Evolutionary conservation across 768 basidiomycete species (phyloP).

Genomic region (Rhodosporidiobolus odoratus): DNA sequence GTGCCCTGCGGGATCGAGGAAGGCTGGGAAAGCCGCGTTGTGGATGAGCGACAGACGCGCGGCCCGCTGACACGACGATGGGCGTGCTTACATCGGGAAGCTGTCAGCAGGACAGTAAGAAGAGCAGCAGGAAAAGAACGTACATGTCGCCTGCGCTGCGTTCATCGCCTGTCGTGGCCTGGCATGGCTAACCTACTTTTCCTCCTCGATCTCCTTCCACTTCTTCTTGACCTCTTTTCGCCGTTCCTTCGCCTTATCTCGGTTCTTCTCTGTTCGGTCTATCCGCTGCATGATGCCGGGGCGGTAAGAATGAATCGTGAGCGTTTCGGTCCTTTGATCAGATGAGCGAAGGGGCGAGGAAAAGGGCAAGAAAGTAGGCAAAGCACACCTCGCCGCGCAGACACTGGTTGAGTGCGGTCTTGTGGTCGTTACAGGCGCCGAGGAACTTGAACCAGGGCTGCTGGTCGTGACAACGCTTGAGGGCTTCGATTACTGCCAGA

Average conservation of each 20-base stretch:
- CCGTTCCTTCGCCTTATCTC: slow-evolving; percentile 11
- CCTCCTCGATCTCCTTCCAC: slow-evolving; percentile 29
- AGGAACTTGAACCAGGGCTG: slow-evolving; percentile 26
- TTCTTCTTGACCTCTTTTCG: slow-evolving; percentile 13
- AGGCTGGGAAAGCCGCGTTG: no score
- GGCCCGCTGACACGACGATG: no score
- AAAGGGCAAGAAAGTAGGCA: no score
- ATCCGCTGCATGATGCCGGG: not conserved
- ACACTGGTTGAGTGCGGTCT: slow-evolving; percentile 32
- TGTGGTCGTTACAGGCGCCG: slow-evolving; percentile 31
- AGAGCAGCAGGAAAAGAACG: no score
- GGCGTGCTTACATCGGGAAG: no score
- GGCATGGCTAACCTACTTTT: no score
- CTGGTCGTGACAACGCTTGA: slow-evolving; percentile 31
- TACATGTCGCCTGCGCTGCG: no score
- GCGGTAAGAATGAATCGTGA: not conserved
- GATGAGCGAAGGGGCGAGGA: not conserved
- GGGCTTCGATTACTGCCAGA: slow-evolving; percentile 21
- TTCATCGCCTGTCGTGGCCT: no score
- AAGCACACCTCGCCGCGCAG: slow-evolving; percentile 19
- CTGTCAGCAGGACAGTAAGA: no score
- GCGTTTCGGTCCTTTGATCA: not conserved
- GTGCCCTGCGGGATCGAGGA: no score
- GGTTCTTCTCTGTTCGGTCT: slow-evolving; percentile 12
- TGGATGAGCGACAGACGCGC: no score